Percentiles rank a stretch among this genome's conserved stretches.
phyloP scores from a whole-genome alignment of 1,284 basidiomycete genomes.

The Austroboletus niveus region DNA sequence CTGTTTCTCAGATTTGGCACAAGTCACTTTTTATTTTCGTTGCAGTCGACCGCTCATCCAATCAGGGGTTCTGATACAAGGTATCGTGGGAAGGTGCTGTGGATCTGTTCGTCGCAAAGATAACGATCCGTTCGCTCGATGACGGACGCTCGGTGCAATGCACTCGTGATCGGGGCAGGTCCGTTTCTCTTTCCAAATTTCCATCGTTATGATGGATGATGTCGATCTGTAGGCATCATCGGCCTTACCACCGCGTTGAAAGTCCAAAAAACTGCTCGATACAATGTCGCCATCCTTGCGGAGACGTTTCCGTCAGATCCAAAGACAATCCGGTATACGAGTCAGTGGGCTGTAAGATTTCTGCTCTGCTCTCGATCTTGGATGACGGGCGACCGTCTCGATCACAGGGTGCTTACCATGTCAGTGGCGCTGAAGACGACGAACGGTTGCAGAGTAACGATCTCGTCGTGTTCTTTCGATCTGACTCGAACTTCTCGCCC shows the following conservation, averaged over 20 bases:
- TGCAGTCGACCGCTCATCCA: no score
- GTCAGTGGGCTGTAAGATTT: slow-evolving; percentile 67
- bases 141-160: background rate
- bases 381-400: background rate
- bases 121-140: background rate
- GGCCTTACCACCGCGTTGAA: slow-evolving; percentile 67
- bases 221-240: slow-evolving; percentile 47
- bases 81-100: background rate
- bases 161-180: slow-evolving; percentile 7
- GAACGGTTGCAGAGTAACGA: slow-evolving; percentile 46
- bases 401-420: slow-evolving; percentile 60
- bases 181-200: background rate
- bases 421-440: slow-evolving; percentile 50
- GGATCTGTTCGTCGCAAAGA: background rate
- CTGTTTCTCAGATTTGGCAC: no score
- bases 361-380: background rate
- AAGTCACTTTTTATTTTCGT: no score
- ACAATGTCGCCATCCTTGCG: slow-evolving; percentile 61
- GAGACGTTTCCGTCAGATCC: slow-evolving; percentile 63
- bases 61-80: no score
- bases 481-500: no score
- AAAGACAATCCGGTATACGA: slow-evolving; percentile 65
- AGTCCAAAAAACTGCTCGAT: slow-evolving; percentile 54
- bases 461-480: no score
- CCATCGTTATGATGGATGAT: background rate